A percentile compares a stretch with the other conserved stretches of the same genome.
These are phyloP conservation scores for Tolypocladium ovalisporum DNA, from an alignment of 2,329 filamentous ascomycete genomes.

Conservation along the genomic window DNA sequence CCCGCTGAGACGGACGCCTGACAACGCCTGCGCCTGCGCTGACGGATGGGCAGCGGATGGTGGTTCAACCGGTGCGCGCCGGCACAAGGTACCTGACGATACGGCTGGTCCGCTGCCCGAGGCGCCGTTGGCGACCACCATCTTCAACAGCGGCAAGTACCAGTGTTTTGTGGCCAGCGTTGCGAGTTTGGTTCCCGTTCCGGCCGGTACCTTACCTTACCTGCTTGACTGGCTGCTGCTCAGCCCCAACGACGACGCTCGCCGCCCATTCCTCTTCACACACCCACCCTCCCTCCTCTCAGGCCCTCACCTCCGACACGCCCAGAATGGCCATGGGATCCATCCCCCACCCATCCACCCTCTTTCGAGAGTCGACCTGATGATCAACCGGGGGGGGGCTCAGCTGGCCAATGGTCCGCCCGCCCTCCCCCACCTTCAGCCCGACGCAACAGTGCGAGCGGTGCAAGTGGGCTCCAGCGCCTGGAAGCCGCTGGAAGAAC, in stretches of 20 bases:
- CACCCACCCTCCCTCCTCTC: background rate
- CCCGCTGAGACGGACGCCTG: background rate
- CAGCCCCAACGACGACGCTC: background rate
- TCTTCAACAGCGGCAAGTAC: background rate
- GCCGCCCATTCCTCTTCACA: background rate
- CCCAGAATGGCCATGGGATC: background rate
- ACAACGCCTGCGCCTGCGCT: background rate
- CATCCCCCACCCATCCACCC: background rate
- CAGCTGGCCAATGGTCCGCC: conserved; percentile 7
- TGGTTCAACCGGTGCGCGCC: background rate
- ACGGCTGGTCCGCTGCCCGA: background rate
- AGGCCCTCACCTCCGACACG: background rate
- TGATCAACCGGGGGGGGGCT: conserved; percentile 8
- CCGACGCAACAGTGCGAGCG: conserved; percentile 1
- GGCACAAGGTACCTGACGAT: background rate
- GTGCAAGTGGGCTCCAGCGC: conserved; percentile 1
- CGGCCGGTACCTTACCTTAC: background rate
- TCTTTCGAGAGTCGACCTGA: conserved; percentile 9
- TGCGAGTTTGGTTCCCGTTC: background rate
- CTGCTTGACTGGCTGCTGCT: too few species aligned
- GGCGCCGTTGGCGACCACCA: background rate
- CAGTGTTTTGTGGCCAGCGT: background rate
- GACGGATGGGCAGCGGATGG: background rate
- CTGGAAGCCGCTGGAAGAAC: conserved; percentile 11
- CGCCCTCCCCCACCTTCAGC: conserved; percentile 2